phyloP scores from a whole-genome alignment of 2,329 filamentous ascomycete genomes.

The Fusarium buxicola region DNA sequence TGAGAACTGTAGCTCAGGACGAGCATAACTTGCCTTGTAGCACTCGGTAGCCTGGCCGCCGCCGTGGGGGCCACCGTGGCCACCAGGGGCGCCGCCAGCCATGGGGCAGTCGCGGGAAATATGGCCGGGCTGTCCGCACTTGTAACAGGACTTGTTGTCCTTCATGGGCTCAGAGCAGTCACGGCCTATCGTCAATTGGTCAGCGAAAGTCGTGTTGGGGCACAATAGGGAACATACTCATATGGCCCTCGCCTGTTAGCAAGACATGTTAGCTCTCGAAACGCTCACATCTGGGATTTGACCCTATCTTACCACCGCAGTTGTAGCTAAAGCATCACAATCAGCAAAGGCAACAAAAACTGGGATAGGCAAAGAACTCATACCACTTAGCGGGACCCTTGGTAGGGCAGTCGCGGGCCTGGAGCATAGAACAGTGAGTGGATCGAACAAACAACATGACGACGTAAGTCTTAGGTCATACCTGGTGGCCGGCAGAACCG shows the following conservation, averaged over 20 bases:
- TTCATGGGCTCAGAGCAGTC: slow-evolving; percentile 92
- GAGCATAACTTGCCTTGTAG: slow-evolving; percentile 75
- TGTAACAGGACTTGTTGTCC: slow-evolving; percentile 83
- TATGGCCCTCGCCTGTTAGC: slow-evolving; percentile 72
- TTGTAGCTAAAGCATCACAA: slow-evolving; percentile 73
- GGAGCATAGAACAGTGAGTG: slow-evolving; percentile 27
- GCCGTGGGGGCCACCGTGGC: slow-evolving; percentile 53
- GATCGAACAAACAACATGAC: neutral
- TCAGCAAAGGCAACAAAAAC: slow-evolving; percentile 9
- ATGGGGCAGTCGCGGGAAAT: slow-evolving; percentile 88
- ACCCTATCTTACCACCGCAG: slow-evolving; percentile 74
- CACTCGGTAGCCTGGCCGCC: slow-evolving; percentile 74
- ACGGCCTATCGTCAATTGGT: slow-evolving; percentile 70
- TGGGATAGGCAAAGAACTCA: slow-evolving; percentile 48
- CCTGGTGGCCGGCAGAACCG: slow-evolving; percentile 80
- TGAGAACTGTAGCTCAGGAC: neutral
- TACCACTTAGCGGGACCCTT: slow-evolving; percentile 86
- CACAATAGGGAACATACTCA: slow-evolving; percentile 70
- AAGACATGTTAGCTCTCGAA: slow-evolving; percentile 42
- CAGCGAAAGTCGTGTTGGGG: slow-evolving; percentile 10
- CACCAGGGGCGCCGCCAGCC: slow-evolving; percentile 56
- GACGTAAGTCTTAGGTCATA: slow-evolving; percentile 56
- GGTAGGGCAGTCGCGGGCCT: slow-evolving; percentile 89
- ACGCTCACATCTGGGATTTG: neutral
- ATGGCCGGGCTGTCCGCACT: slow-evolving; percentile 86